These are phyloP conservation scores for Aegilops speltoides DNA, from an alignment of 176 grass and related monocot species.

Conservation along the genomic window DNA sequence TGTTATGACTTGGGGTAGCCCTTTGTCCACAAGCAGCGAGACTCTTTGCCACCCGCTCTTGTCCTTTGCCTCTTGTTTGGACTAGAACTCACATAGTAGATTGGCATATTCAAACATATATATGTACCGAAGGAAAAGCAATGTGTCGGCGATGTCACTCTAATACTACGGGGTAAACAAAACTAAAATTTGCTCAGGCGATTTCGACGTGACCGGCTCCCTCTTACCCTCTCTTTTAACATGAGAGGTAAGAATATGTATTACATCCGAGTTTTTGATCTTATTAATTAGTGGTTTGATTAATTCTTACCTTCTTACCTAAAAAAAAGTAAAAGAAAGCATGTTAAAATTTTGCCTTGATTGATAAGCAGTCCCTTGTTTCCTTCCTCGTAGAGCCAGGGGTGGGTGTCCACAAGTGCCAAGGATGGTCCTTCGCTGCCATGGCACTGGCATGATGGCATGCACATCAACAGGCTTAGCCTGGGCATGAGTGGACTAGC, in stretches of 20 bases:
- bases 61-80: slow-evolving; percentile 25
- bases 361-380: too few species aligned
- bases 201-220: too few species aligned
- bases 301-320: too few species aligned
- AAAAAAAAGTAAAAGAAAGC: too few species aligned
- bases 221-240: too few species aligned
- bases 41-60: slow-evolving; percentile 1
- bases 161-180: neutral
- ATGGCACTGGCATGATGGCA: neutral
- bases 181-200: neutral
- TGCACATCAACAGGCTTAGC: neutral
- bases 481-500: neutral
- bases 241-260: too few species aligned
- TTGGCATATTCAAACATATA: neutral
- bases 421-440: neutral
- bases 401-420: neutral
- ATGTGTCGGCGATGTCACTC: neutral
- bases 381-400: neutral
- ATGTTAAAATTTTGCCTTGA: too few species aligned
- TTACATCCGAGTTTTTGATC: too few species aligned
- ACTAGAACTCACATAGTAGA: neutral
- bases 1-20: neutral
- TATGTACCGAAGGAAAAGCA: too few species aligned
- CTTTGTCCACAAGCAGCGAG: neutral
- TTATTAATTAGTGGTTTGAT: too few species aligned